Evolutionary conservation across 1,284 basidiomycete species (phyloP), one percentile per base, ranked within the genome.

Genomic region (Uromyces viciae-fabae): DNA sequence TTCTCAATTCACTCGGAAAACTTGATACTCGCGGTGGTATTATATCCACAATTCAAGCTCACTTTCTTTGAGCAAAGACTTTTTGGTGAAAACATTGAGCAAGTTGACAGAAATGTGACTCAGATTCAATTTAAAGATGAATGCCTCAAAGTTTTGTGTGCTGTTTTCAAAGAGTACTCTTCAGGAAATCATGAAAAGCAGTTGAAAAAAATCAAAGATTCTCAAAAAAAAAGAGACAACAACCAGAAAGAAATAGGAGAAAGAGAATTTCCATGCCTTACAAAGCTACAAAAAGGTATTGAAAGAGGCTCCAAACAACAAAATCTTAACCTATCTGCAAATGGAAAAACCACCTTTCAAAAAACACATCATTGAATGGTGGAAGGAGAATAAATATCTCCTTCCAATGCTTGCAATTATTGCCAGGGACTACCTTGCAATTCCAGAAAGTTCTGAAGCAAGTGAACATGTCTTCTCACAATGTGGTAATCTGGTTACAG

Each of bases 81-180:
- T 4, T 56, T 19, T 28, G 28, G 28, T 22, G 19, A 56, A n/a
- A 28, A 5, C 52, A 56, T n/a, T 19, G 58, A 28, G 22, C 11
- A 49, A 11, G 58, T 31, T 31, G 25, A 8, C 58, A 60, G 36
- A 2, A 31, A 17, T 60, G 58, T 3, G 25, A 60, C 14, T 33
- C 58, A 60, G 58, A 60, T 60, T 31, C 58, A 60, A 33, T 60
- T 60, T 33, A 60, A 60, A 60, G 58, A 60, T 19, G 25, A 60
- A 31, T 25, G 28, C 7, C 7, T 56, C 8, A 56, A 56, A 25
- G 54, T 56, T 5, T 56, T 56, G 28, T 25, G 25, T 31, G 58
- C 14, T 14, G 19, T 33, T 7, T 60, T 60, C 25, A 31, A 60
- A 7, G 25, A 60, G 28, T 60, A 60, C 58, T 60, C 58, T 11